phyloP scores from a whole-genome alignment of 345 rosid genomes.

The Eucalyptus virginea region DNA sequence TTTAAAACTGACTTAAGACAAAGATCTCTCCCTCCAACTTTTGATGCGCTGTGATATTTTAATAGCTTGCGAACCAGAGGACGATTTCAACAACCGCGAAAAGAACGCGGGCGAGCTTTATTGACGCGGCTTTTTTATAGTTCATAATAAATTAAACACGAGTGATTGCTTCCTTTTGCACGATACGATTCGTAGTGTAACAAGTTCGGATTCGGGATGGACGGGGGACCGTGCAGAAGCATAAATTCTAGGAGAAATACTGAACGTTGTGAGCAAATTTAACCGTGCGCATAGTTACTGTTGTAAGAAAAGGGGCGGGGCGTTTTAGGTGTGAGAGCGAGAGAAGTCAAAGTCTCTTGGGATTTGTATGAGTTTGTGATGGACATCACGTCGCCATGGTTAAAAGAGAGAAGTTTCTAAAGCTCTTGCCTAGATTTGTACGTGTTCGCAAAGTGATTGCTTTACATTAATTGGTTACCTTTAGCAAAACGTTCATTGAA shows the following conservation, averaged over 20 bases:
- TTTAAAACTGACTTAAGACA: background rate
- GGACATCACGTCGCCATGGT: background rate
- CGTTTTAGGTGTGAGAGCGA: background rate
- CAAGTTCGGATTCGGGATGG: background rate
- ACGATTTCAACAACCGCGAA: background rate
- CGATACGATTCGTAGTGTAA: background rate
- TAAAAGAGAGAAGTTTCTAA: background rate
- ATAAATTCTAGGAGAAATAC: background rate
- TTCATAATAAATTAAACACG: background rate
- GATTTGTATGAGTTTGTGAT: background rate
- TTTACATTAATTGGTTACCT: background rate
- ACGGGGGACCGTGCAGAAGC: background rate
- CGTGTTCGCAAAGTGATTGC: background rate
- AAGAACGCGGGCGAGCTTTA: background rate
- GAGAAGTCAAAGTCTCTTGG: background rate
- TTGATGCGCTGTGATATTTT: background rate
- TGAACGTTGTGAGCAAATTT: background rate
- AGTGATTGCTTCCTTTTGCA: background rate
- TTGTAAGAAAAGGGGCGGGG: background rate
- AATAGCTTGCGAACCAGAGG: background rate
- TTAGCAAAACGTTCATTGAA: background rate
- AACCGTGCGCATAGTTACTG: background rate
- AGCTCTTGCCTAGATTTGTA: background rate
- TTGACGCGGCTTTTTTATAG: background rate
- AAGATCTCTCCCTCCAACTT: background rate